A percentile compares a stretch with the other conserved stretches of the same genome.
These are phyloP conservation scores for Penicillium thymicola DNA, from an alignment of 2,329 filamentous ascomycete species.

Conservation along the genomic window DNA sequence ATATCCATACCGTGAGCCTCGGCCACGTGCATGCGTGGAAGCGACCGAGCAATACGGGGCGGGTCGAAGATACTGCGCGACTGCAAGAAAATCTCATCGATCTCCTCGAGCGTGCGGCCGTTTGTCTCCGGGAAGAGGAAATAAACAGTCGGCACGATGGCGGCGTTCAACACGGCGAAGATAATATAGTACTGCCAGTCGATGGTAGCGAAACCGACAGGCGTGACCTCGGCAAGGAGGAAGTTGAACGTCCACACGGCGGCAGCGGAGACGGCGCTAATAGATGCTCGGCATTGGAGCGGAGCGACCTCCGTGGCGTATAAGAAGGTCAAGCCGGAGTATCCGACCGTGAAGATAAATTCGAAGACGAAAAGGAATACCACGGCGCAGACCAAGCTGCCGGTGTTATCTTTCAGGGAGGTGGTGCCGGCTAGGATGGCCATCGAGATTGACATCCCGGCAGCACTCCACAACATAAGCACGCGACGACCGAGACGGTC, in stretches of 20 bases:
- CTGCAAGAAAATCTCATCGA: constrained; percentile 39
- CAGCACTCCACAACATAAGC: constrained; percentile 24
- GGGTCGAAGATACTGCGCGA: constrained; percentile 30
- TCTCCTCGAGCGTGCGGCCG: constrained; percentile 39
- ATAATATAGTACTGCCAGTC: constrained; percentile 17
- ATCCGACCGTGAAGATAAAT: constrained; percentile 16
- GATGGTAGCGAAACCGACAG: constrained; percentile 12
- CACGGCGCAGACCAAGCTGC: constrained; percentile 11
- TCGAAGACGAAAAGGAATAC: constrained; percentile 13
- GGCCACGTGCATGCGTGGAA: neutral
- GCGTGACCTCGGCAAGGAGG: constrained; percentile 17
- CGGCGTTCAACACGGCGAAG: constrained; percentile 41
- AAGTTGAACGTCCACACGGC: constrained; percentile 18
- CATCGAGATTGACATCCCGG: constrained; percentile 12
- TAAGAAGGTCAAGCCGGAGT: constrained; percentile 13
- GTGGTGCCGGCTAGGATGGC: constrained; percentile 9
- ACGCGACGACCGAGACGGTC: constrained; percentile 34
- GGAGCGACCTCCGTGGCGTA: constrained; percentile 15
- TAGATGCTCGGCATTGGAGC: constrained; percentile 11
- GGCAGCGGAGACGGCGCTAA: constrained; percentile 13
- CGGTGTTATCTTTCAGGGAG: neutral
- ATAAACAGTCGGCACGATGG: constrained; percentile 34
- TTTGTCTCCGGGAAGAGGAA: constrained; percentile 43
- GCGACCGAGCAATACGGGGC: constrained; percentile 20
- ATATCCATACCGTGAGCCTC: neutral